Evolutionary conservation across 352 stramenopile species (phyloP).

Genomic region (Globisporangium spinosum): DNA sequence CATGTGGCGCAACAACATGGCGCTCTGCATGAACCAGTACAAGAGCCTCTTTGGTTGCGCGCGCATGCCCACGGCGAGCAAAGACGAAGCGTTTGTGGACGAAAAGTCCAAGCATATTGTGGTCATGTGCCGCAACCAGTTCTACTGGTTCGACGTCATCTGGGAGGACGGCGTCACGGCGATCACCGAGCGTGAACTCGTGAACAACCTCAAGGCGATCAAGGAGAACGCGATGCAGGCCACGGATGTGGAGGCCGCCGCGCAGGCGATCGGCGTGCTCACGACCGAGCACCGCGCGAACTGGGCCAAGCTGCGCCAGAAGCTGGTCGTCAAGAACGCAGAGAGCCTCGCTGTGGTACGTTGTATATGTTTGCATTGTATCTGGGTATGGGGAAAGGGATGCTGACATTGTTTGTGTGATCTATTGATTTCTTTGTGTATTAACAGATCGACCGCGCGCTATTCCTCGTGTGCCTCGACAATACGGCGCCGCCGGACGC

Average conservation of each 20-base stretch:
- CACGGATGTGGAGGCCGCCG: constrained; percentile 49
- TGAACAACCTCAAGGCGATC: constrained; percentile 90
- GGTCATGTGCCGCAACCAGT: constrained; percentile 91
- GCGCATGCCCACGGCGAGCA: constrained; percentile 70
- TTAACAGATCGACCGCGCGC: constrained; percentile 84
- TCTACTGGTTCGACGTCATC: constrained; percentile 94
- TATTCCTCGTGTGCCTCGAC: constrained; percentile 95
- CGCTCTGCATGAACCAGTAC: constrained; percentile 97
- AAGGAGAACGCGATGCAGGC: constrained; percentile 73
- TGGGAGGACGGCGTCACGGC: constrained; percentile 83
- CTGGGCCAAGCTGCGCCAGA: constrained; percentile 87
- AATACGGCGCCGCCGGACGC: constrained; percentile 81
- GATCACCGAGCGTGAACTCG: constrained; percentile 89
- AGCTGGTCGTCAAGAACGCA: constrained; percentile 72
- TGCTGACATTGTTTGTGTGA: background rate
- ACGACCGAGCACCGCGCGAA: constrained; percentile 89
- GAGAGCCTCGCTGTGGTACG: constrained; percentile 77
- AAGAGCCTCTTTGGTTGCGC: constrained; percentile 87
- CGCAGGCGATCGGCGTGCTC: constrained; percentile 86
- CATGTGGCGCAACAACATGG: constrained; percentile 77
- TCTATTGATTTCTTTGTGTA: background rate
- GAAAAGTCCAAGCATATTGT: constrained; percentile 89
- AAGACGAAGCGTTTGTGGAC: constrained; percentile 82
- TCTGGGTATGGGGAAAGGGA: background rate
- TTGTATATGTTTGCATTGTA: background rate